Conservation (phyloP, 1,139 yeast species). For the Geotrichum fermentans region DNA sequence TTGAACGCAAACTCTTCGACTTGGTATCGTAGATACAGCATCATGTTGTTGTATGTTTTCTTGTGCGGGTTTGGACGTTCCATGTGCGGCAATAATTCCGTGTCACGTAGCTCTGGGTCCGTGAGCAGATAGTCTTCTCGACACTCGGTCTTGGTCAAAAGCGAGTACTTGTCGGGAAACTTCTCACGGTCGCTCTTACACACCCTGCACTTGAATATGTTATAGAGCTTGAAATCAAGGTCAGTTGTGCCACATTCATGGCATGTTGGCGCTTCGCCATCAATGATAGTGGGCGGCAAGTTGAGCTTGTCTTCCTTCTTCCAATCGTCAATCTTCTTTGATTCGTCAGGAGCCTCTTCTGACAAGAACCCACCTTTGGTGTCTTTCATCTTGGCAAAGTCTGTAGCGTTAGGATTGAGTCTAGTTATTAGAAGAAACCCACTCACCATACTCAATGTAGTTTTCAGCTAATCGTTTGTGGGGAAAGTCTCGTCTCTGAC, state of each 20-base stretch:
- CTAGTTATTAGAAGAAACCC: neutral
- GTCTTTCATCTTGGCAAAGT: slow-evolving; percentile 84
- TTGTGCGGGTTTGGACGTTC: slow-evolving; percentile 96
- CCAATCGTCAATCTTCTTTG: slow-evolving; percentile 69
- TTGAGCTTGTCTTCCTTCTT: slow-evolving; percentile 49
- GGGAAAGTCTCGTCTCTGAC: slow-evolving; percentile 4
- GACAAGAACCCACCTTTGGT: slow-evolving; percentile 79
- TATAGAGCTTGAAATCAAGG: slow-evolving; percentile 65
- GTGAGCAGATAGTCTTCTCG: slow-evolving; percentile 86
- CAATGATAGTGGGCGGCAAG: slow-evolving; percentile 30
- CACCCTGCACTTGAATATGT: slow-evolving; percentile 66
- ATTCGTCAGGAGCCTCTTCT: slow-evolving; percentile 40
- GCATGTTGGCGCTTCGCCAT: slow-evolving; percentile 71
- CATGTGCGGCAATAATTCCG: slow-evolving; percentile 60
- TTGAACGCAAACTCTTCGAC: slow-evolving; percentile 88
- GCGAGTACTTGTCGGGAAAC: slow-evolving; percentile 79
- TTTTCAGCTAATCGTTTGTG: slow-evolving; percentile 32
- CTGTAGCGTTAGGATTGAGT: slow-evolving; percentile 22
- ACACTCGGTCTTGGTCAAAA: slow-evolving; percentile 93
- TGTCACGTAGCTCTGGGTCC: slow-evolving; percentile 83
- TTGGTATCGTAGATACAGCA: slow-evolving; percentile 78
- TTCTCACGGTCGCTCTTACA: slow-evolving; percentile 72
- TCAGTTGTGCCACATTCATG: slow-evolving; percentile 72
- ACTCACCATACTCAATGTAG: slow-evolving; percentile 72
- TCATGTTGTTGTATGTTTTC: slow-evolving; percentile 84